Evolutionary conservation across 2,329 filamentous ascomycete species (phyloP), one percentile per base, ranked within the genome.

Genomic region (Aspergillus tanneri): DNA sequence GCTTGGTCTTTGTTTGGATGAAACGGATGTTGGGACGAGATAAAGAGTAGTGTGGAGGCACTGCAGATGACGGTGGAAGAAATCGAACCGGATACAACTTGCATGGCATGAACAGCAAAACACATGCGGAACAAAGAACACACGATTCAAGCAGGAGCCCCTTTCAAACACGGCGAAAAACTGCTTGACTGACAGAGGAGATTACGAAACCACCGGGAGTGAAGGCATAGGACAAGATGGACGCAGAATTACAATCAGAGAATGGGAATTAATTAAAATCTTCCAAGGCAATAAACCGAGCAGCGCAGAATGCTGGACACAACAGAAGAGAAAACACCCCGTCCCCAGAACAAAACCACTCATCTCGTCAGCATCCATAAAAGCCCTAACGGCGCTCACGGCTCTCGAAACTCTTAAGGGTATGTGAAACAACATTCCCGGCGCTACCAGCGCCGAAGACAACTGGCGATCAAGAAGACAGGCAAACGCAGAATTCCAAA

Each of bases 391-490:
- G 30, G 44, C 46, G 46, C 52, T 49, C 38, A 52, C 40, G 47
- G 48, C 53, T 52, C 46, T 57, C 54, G 59, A 58, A 62, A 62
- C 55, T 57, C 51, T 57, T 50, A 60, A 56, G 60, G 58, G 58
- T 61, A 62, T 62, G 60, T 59, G 44, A 52, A 54, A 53, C 46
- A 47, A 58, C 49, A 54, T 52, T 49, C 57, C 45, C 52, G 51
- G 54, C 49, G 53, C 50, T 54, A 54, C 47, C 60, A 54, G 49
- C 52, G 49, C 51, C 47, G 47, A 53, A 50, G 50, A 46, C 40
- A 46, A 53, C 50, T 47, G 46, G 49, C 48, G 52, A 53, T 53
- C 49, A 59, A 56, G 41, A 57, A 52, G 47, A 39, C 39, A 42
- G 43, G 49, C 42, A 53, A 49, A 47, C 35, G 53, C 36, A 50